These are phyloP conservation scores for Aureobasidium sp. DNA, from an alignment of 2,329 filamentous ascomycete species.

Conservation along the genomic window DNA sequence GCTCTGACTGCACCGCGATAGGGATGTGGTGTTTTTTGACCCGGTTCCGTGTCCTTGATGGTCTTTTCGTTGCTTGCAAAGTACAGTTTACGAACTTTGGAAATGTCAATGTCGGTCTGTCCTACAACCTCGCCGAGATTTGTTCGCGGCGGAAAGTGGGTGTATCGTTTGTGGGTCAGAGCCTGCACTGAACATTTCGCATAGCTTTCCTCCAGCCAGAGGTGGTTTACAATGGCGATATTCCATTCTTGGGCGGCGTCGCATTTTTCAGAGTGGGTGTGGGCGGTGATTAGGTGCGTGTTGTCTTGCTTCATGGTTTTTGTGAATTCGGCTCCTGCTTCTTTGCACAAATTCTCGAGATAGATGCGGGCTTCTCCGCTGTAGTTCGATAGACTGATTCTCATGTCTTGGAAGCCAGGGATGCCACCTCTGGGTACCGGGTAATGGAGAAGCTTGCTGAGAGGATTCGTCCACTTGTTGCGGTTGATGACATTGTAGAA, in stretches of 20 bases:
- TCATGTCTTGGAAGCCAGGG: constrained; percentile 66
- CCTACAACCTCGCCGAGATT: constrained; percentile 92
- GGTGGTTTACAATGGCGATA: constrained; percentile 81
- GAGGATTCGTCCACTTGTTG: constrained; percentile 81
- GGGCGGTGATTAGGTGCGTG: constrained; percentile 89
- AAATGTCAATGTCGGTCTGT: constrained; percentile 73
- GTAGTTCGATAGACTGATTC: constrained; percentile 92
- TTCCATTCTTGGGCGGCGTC: constrained; percentile 89
- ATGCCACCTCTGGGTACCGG: constrained; percentile 72
- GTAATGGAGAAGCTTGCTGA: constrained; percentile 80
- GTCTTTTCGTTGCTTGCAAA: constrained; percentile 33
- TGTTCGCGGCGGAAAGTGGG: constrained; percentile 77
- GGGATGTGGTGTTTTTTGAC: constrained; percentile 6
- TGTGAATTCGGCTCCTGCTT: constrained; percentile 80
- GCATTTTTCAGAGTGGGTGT: constrained; percentile 86
- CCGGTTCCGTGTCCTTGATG: not conserved
- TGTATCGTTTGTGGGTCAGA: constrained; percentile 68
- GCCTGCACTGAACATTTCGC: constrained; percentile 74
- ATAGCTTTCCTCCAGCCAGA: constrained; percentile 97
- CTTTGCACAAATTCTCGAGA: constrained; percentile 81
- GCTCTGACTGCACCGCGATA: constrained; percentile 11
- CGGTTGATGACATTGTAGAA: constrained; percentile 85
- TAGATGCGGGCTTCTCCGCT: constrained; percentile 90
- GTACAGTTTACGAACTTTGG: constrained; percentile 64
- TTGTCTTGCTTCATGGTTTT: constrained; percentile 94